Conservation (phyloP, 768 basidiomycete genomes). For the Trametes meyenii region DNA sequence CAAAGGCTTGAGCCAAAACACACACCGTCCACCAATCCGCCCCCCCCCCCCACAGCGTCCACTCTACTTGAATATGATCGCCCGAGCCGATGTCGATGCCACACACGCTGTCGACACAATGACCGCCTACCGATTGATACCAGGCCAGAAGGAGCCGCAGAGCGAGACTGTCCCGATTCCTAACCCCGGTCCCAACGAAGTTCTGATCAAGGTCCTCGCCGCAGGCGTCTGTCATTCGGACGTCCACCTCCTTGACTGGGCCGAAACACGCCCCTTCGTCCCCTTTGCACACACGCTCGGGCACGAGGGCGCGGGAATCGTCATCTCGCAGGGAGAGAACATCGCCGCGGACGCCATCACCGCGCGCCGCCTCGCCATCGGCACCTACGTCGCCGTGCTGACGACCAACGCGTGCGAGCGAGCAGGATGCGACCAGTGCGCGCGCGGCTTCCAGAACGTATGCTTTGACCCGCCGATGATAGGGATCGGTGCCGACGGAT, state of each 20-base stretch:
- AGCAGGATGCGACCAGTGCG: conserved; percentile 21
- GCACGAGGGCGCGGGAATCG: conserved; percentile 28
- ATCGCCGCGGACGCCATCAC: conserved; percentile 12
- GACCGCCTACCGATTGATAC: conserved; percentile 25
- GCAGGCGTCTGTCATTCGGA: conserved; percentile 31
- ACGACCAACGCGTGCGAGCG: conserved; percentile 22
- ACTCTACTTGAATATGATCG: neutral
- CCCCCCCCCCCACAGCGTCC: too few relatives aligned
- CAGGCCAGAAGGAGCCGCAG: conserved; percentile 14
- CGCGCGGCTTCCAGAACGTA: conserved; percentile 19
- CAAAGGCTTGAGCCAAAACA: neutral
- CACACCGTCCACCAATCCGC: neutral
- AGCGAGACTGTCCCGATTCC: conserved; percentile 22
- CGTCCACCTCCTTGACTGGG: conserved; percentile 15
- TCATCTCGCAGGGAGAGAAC: conserved; percentile 20
- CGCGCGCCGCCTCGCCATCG: conserved; percentile 11
- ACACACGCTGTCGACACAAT: conserved; percentile 9
- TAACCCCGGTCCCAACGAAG: conserved; percentile 18
- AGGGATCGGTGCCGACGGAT: conserved; percentile 26
- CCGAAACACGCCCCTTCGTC: conserved; percentile 2
- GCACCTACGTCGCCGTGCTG: conserved; percentile 27
- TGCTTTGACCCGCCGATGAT: conserved; percentile 12
- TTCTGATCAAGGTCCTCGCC: conserved; percentile 27
- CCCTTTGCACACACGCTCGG: conserved; percentile 20
- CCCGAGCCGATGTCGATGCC: neutral